phyloP scores from a whole-genome alignment of 257 asterid genomes.

The Parsonsia alboflavescens region DNA sequence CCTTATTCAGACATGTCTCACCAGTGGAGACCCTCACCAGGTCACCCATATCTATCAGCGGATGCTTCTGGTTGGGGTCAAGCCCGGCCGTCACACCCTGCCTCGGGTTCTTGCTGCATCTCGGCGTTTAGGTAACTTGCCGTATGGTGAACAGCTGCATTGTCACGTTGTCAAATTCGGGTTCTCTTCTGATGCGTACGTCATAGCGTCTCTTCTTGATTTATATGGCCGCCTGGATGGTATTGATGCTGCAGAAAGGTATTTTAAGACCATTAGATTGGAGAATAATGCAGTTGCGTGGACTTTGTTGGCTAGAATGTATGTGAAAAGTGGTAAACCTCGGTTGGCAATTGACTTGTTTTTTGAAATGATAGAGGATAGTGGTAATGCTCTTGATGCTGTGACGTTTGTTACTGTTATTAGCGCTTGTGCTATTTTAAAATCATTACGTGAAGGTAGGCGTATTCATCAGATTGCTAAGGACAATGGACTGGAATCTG shows the following conservation, averaged over 20 bases:
- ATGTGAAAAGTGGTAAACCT: constrained; percentile 22
- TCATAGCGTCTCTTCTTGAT: constrained; percentile 19
- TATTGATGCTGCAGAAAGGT: constrained; percentile 22
- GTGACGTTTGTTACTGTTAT: constrained; percentile 25
- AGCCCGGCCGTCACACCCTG: constrained; percentile 27
- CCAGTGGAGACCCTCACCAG: constrained; percentile 7
- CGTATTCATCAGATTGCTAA: constrained; percentile 17
- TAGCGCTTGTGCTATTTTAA: constrained; percentile 28
- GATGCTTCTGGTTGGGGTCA: constrained; percentile 26
- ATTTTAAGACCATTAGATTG: constrained; percentile 4
- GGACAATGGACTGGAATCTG: constrained; percentile 19
- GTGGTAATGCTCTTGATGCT: constrained; percentile 10
- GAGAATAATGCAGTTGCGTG: constrained; percentile 20
- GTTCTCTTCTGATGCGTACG: constrained; percentile 21
- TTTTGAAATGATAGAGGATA: constrained; percentile 13
- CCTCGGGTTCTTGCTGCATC: constrained; percentile 29
- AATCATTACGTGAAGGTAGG: constrained; percentile 26
- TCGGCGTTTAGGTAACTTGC: constrained; percentile 15
- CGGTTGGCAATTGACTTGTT: constrained; percentile 28
- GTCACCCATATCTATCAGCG: constrained; percentile 15
- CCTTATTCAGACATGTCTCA: constrained; percentile 24
- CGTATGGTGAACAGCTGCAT: constrained; percentile 30
- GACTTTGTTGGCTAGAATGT: constrained; percentile 30
- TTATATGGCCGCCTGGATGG: constrained; percentile 27
- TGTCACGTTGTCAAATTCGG: constrained; percentile 25